A percentile compares a stretch with the other conserved stretches of the same genome.
Conservation (phyloP, 148 eudicot species). For the Rhododendron vialii region DNA sequence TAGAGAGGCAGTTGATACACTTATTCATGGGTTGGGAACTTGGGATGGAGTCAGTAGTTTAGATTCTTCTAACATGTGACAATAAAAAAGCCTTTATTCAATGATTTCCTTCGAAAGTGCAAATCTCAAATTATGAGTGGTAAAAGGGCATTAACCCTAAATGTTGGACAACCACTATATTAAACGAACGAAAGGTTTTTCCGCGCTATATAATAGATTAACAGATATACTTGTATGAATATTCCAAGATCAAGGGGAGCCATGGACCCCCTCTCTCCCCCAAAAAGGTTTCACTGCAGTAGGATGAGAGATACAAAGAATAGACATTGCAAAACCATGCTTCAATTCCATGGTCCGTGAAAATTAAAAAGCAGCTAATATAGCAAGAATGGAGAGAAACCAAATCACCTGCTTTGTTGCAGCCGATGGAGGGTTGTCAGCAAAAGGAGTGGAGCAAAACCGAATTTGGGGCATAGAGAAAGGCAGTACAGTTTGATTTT, state of each 20-base stretch:
- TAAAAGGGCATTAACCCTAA: background rate
- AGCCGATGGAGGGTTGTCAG: slow-evolving; percentile 27
- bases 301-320: background rate
- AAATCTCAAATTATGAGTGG: background rate
- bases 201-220: background rate
- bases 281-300: background rate
- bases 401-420: slow-evolving; percentile 29
- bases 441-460: slow-evolving; percentile 24
- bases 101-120: background rate
- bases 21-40: background rate
- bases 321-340: background rate
- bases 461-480: slow-evolving; percentile 25
- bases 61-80: background rate
- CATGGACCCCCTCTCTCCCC: background rate
- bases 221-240: background rate
- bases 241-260: background rate
- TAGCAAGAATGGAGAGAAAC: background rate
- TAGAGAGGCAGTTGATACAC: background rate
- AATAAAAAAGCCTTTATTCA: background rate
- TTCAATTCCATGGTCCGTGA: background rate
- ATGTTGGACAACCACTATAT: background rate
- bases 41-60: background rate
- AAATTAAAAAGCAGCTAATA: background rate
- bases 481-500: slow-evolving; percentile 19
- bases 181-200: background rate